Percentiles rank a stretch among this genome's conserved stretches.
These are phyloP conservation scores for Sarcodon sp. DNA, from an alignment of 768 basidiomycete species.

Conservation along the genomic window DNA sequence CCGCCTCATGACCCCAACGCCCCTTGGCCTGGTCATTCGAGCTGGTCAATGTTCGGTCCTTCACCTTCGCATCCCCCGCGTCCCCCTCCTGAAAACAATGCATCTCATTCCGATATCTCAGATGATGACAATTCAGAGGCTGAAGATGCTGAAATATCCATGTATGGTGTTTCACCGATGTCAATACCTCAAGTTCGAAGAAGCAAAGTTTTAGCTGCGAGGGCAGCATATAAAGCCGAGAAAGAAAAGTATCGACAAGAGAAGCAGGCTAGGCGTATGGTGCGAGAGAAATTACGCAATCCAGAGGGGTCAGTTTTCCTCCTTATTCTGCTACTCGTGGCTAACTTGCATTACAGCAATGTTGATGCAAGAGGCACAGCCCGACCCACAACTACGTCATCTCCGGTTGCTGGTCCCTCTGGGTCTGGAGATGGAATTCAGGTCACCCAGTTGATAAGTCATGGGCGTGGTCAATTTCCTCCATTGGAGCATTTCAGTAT, in stretches of 20 bases:
- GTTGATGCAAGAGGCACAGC: neutral
- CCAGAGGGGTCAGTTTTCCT: neutral
- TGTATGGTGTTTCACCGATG: neutral
- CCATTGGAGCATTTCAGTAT: conserved; percentile 51
- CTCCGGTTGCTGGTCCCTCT: conserved; percentile 3
- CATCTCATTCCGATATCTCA: neutral
- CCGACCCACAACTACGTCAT: conserved; percentile 1
- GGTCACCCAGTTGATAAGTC: conserved; percentile 41
- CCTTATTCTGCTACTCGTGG: conserved; percentile 1
- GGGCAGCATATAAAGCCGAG: conserved; percentile 49
- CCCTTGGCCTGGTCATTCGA: too few species aligned
- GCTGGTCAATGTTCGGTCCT: neutral
- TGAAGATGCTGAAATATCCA: neutral
- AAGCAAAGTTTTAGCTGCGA: conserved; percentile 45
- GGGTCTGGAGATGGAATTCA: conserved; percentile 6
- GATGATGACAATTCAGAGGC: neutral
- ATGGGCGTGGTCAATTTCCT: conserved; percentile 46
- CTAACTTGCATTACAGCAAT: neutral
- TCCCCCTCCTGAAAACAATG: neutral
- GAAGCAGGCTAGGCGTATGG: conserved; percentile 27
- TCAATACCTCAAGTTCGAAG: conserved; percentile 6
- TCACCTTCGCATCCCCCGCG: neutral
- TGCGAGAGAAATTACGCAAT: conserved; percentile 3
- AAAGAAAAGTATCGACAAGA: conserved; percentile 59
- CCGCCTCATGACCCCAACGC: too few species aligned